Percentiles rank a stretch among this genome's conserved stretches.
phyloP scores from a whole-genome alignment of 2,329 filamentous ascomycete species.

The Rutstroemia sp. region DNA sequence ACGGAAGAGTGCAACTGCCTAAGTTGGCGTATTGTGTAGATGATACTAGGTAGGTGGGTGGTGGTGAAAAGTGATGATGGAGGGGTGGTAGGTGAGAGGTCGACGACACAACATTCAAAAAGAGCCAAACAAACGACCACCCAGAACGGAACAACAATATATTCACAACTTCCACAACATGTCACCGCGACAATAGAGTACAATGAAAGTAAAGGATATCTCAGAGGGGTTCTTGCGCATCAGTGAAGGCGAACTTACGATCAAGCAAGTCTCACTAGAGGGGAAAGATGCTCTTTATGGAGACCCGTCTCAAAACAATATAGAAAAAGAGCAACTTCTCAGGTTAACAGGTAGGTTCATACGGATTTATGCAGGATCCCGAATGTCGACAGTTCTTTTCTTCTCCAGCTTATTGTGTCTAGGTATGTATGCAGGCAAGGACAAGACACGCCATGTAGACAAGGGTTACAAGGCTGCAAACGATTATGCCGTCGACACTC shows the following conservation, averaged over 20 bases:
- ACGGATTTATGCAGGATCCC: too few species aligned
- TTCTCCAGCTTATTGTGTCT: too few species aligned
- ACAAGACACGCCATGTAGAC: too few species aligned
- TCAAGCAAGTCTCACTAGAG: too few species aligned
- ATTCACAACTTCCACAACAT: not conserved
- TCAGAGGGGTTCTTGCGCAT: not conserved
- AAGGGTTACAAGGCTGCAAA: too few species aligned
- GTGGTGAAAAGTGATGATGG: not conserved
- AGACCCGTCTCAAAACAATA: too few species aligned
- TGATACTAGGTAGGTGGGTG: not conserved
- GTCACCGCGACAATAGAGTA: not conserved
- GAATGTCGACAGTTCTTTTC: too few species aligned
- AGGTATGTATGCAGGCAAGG: too few species aligned
- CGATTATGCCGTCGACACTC: too few species aligned
- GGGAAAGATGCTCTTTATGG: too few species aligned
- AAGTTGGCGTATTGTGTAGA: not conserved
- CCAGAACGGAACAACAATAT: not conserved
- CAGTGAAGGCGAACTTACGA: not conserved
- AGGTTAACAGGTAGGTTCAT: too few species aligned
- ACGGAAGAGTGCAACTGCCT: not conserved
- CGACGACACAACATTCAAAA: not conserved
- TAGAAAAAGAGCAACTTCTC: too few species aligned
- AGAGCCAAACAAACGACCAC: not conserved
- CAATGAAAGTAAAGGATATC: not conserved
- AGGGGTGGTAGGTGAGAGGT: not conserved